Percentiles rank a stretch among this genome's conserved stretches.
phyloP scores from a whole-genome alignment of 1,139 yeast genomes.

The Ogataea hybrid region DNA sequence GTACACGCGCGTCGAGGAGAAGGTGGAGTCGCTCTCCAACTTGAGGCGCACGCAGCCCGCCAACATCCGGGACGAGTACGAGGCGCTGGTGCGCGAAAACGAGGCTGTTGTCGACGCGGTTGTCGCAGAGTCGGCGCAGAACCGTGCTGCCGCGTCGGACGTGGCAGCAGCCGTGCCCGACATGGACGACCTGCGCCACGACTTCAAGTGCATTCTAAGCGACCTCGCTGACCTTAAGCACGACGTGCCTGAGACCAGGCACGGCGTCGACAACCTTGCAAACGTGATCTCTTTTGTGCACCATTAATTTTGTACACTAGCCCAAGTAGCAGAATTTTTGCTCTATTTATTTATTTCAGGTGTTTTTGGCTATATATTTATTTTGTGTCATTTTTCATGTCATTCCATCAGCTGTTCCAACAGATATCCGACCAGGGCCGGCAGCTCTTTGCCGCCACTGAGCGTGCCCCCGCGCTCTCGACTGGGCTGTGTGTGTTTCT shows the following conservation, averaged over 20 bases:
- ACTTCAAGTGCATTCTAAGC: conserved; percentile 13
- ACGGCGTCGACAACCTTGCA: conserved; percentile 18
- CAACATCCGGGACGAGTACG: conserved; percentile 30
- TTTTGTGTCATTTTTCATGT: not conserved
- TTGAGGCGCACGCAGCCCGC: conserved; percentile 54
- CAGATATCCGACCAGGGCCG: not conserved
- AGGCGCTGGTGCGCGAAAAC: conserved; percentile 22
- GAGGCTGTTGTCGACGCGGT: conserved; percentile 18
- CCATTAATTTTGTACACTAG: not conserved
- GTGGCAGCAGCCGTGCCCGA: conserved; percentile 9
- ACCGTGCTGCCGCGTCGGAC: not conserved
- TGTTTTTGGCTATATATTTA: not conserved
- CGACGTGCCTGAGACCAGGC: conserved; percentile 16
- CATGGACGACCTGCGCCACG: conserved; percentile 13
- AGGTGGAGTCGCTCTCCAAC: conserved; percentile 51
- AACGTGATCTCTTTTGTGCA: conserved; percentile 19
- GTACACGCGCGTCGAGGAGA: conserved; percentile 55
- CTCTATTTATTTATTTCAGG: not conserved
- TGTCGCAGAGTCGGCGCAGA: conserved; percentile 3
- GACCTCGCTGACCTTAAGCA: conserved; percentile 19
- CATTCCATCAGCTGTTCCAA: conserved; percentile 1
- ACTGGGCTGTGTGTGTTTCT: conserved; percentile 62
- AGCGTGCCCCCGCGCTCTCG: conserved; percentile 47
- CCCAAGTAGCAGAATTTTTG: not conserved
- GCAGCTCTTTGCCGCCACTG: conserved; percentile 4